Evolutionary conservation across 2,329 filamentous ascomycete species (phyloP).

Genomic region (Talaromyces albobiverticillius): DNA sequence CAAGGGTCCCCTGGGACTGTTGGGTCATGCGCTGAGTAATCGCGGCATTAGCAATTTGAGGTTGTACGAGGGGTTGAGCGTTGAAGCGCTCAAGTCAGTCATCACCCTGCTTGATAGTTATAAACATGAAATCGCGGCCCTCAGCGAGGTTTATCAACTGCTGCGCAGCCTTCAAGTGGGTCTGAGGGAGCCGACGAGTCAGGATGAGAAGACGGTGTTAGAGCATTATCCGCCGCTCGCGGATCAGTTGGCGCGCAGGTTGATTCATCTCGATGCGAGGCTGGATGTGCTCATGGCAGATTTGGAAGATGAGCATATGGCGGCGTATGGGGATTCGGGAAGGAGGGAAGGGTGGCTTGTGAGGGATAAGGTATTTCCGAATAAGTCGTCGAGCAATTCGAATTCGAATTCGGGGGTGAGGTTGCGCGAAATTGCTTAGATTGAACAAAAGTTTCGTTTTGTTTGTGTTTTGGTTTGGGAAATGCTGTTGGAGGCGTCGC

Average conservation of each 20-base stretch:
- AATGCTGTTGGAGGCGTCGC: too few species aligned
- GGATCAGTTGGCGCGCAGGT: conserved; percentile 17
- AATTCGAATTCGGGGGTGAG: too few species aligned
- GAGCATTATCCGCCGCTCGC: conserved; percentile 19
- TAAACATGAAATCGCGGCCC: conserved; percentile 19
- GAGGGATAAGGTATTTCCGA: conserved; percentile 8
- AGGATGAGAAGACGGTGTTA: conserved; percentile 6
- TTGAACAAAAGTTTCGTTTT: too few species aligned
- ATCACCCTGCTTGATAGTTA: conserved; percentile 21
- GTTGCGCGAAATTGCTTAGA: too few species aligned
- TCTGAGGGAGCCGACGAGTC: conserved; percentile 10
- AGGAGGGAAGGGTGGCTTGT: conserved; percentile 12
- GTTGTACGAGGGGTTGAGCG: conserved; percentile 18
- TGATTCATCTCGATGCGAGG: conserved; percentile 18
- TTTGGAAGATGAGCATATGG: conserved; percentile 54
- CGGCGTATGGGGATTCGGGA: conserved; percentile 50
- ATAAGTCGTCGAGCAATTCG: neutral
- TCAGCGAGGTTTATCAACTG: conserved; percentile 17
- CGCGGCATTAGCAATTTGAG: conserved; percentile 21
- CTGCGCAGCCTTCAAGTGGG: conserved; percentile 18
- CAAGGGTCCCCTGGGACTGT: conserved; percentile 12
- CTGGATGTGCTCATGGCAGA: conserved; percentile 20
- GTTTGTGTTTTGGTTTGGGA: too few species aligned
- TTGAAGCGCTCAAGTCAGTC: conserved; percentile 19
- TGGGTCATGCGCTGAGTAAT: conserved; percentile 15